Evolutionary conservation across 2,329 filamentous ascomycete genomes (phyloP), one percentile per base, ranked within the genome.

Genomic region (Boeremia exigua): DNA sequence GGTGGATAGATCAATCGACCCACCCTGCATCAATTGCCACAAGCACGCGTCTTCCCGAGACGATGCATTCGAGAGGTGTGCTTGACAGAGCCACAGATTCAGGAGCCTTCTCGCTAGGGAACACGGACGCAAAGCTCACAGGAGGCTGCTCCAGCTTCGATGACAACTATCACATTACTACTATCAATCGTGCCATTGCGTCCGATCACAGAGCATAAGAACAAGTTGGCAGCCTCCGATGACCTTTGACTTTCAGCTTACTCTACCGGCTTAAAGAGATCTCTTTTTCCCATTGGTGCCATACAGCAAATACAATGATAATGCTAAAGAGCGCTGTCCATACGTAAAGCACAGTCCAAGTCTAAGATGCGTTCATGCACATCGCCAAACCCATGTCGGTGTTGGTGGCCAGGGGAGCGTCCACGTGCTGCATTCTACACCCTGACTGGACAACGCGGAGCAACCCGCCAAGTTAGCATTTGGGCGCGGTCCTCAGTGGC

Each of bases 391-490:
- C 59, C 61, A 50, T 57, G 52, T 48, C 49, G 37, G 48, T 44
- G 53, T 57, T 54, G 53, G 48, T 43, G 15, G 17, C 29, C 48
- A 27, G 38, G 23, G 29, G 38, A 32, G 44, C 51, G 40, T 57
- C 55, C 55, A 58, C 55, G 55, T 58, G 55, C 49, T 50, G 55
- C 55, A 33, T 58, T 48, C 54, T 51, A 49, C 49, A 48, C 28
- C 42, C 47, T 68, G 54, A 68, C 50, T 68, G 66, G 64, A 56
- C 52, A 60, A 50, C 44, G 33, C 47, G 17, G 52, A 58, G 55
- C 36, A 52, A 47, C 43, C 34, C 48, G 58, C 59, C 65, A 62
- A 63, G 57, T 45, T 57, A 40, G 48, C 47, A 43, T 57, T 51
- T 27, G 57, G 62, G 58, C 55, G 61, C 56, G 59, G 56, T 52